Conservation (phyloP, 2,329 filamentous ascomycete species). For the Tolypocladium pustulatum region DNA sequence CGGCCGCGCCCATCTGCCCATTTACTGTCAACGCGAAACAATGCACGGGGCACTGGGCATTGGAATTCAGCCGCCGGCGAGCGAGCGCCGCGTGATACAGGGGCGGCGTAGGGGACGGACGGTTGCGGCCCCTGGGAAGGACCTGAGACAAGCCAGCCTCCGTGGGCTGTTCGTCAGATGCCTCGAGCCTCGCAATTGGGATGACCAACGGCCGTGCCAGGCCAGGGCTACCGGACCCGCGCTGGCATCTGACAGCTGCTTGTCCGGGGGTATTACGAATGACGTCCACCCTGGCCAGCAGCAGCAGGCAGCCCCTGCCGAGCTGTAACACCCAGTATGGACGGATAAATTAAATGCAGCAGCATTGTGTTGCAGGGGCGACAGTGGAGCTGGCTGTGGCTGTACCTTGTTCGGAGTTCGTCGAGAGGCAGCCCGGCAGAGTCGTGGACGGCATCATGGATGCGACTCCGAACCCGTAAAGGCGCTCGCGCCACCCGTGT, state of each 20-base stretch:
- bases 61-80: background rate
- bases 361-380: too few species aligned
- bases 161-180: background rate
- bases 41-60: background rate
- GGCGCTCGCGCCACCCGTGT: background rate
- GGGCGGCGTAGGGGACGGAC: background rate
- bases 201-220: background rate
- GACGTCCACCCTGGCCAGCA: background rate
- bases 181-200: background rate
- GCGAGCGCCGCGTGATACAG: background rate
- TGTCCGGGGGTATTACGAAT: background rate
- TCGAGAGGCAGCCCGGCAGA: background rate
- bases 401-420: too few species aligned
- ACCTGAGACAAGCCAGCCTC: background rate
- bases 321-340: background rate
- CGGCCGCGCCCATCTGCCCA: too few species aligned
- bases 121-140: background rate
- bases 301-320: background rate
- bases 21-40: too few species aligned
- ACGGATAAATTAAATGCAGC: too few species aligned
- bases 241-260: background rate
- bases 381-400: too few species aligned
- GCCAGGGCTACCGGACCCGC: background rate
- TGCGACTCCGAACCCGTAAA: background rate
- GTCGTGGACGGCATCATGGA: background rate